Conservation (phyloP, 2,329 filamentous ascomycete genomes). For the Nemania sp. region DNA sequence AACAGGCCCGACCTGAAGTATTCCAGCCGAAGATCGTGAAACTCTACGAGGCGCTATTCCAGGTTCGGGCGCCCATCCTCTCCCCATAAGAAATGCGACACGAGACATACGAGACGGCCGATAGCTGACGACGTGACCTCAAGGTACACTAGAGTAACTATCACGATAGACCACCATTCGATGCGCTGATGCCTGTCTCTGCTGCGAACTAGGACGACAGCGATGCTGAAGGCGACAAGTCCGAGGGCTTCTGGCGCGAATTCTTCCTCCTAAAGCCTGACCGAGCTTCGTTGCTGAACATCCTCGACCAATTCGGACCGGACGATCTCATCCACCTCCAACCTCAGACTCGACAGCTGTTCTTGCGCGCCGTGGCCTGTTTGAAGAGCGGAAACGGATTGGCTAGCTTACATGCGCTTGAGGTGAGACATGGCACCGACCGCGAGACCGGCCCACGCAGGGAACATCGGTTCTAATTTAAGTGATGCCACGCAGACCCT, state of each 20-base stretch:
- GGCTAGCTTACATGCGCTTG: conserved; percentile 77
- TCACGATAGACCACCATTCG: conserved; percentile 2
- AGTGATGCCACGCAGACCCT: conserved; percentile 70
- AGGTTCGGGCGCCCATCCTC: conserved; percentile 52
- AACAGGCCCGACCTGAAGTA: conserved; percentile 84
- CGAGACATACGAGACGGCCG: conserved; percentile 19
- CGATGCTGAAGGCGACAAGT: conserved; percentile 67
- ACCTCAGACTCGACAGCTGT: conserved; percentile 77
- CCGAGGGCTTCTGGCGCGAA: conserved; percentile 93
- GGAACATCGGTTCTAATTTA: conserved; percentile 38
- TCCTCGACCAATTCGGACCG: conserved; percentile 71
- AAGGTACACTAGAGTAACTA: conserved; percentile 34
- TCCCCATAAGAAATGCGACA: conserved; percentile 14
- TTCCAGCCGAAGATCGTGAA: conserved; percentile 94
- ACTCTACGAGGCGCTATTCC: conserved; percentile 85
- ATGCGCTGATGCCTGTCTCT: conserved; percentile 32
- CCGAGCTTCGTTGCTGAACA: conserved; percentile 64
- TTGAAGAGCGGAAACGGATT: conserved; percentile 64
- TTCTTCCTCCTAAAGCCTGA: conserved; percentile 92
- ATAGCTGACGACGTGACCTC: conserved; percentile 34
- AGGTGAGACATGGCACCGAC: conserved; percentile 66
- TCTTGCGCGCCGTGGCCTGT: conserved; percentile 70
- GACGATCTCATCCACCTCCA: conserved; percentile 78
- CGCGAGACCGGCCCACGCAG: neutral
- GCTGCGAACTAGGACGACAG: conserved; percentile 52